Percentiles rank a stretch among this genome's conserved stretches.
Conservation (phyloP, 768 basidiomycete species). For the Cantharellus anzutake region DNA sequence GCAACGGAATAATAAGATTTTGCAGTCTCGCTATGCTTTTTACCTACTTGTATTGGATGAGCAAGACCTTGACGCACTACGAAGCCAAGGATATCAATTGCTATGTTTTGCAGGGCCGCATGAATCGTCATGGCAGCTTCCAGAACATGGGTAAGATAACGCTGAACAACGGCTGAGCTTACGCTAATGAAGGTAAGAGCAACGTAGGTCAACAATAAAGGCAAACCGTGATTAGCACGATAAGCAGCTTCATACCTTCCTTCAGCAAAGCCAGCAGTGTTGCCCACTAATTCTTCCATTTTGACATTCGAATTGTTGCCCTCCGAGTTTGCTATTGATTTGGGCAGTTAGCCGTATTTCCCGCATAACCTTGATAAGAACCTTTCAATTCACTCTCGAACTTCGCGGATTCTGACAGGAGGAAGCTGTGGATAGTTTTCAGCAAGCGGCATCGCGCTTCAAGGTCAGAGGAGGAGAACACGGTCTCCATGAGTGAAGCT, state of each 20-base stretch:
- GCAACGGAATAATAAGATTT: background rate
- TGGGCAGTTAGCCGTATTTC: too few species aligned
- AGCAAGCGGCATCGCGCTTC: constrained; percentile 57
- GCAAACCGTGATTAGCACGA: background rate
- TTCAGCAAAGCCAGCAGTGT: constrained; percentile 89
- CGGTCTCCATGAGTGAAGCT: constrained; percentile 70
- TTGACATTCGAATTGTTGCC: constrained; percentile 34
- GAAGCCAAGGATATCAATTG: constrained; percentile 80
- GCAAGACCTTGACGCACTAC: constrained; percentile 91
- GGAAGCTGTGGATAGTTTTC: constrained; percentile 81
- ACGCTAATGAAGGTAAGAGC: constrained; percentile 33
- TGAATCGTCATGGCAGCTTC: constrained; percentile 60
- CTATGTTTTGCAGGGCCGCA: constrained; percentile 52
- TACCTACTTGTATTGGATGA: constrained; percentile 70
- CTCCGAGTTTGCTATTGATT: constrained; percentile 16
- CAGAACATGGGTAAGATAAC: constrained; percentile 69
- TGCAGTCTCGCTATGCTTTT: constrained; percentile 1
- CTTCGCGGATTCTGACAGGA: constrained; percentile 67
- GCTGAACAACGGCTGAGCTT: constrained; percentile 85
- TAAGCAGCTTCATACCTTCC: constrained; percentile 49
- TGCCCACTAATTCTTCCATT: constrained; percentile 89
- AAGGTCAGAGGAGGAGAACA: constrained; percentile 57
- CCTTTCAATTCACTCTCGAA: constrained; percentile 56
- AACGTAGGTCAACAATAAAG: background rate
- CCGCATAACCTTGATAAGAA: constrained; percentile 8